Evolutionary conservation across 495 filamentous ascomycete species (phyloP).

Genomic region (Neurospora sublineolata): DNA sequence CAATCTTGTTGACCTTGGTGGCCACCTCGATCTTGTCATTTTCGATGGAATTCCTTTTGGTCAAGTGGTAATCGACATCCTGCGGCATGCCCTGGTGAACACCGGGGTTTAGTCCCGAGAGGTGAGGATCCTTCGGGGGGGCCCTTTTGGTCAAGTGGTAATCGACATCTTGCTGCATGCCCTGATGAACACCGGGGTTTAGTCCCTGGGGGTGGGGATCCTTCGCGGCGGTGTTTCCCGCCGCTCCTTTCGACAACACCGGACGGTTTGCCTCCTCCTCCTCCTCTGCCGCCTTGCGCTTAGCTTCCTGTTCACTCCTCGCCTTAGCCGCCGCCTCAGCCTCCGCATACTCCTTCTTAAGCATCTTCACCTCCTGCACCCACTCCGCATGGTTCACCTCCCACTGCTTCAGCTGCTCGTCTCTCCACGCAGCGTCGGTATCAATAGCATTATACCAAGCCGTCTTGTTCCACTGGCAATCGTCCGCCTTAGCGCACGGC

Average conservation of each 20-base stretch:
- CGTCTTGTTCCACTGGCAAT: conserved; percentile 71
- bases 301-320: conserved; percentile 6
- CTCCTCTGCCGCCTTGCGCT: conserved; percentile 1
- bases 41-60: neutral
- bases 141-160: neutral
- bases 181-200: neutral
- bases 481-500: conserved; percentile 50
- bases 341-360: conserved; percentile 10
- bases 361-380: conserved; percentile 16
- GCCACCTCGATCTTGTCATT: neutral
- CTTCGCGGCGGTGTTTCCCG: neutral
- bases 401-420: conserved; percentile 31
- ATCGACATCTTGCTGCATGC: neutral
- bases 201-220: neutral
- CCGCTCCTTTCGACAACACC: conserved; percentile 1
- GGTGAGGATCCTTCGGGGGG: neutral
- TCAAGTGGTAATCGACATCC: neutral
- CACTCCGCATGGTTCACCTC: conserved; percentile 21
- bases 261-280: neutral
- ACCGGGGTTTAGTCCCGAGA: neutral
- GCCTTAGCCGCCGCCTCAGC: conserved; percentile 1
- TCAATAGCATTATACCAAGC: conserved; percentile 48
- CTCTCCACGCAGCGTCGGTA: conserved; percentile 26
- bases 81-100: neutral
- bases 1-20: conserved; percentile 3